phyloP scores from a whole-genome alignment of 352 stramenopile species.

The Peronosclerospora sorghi region DNA sequence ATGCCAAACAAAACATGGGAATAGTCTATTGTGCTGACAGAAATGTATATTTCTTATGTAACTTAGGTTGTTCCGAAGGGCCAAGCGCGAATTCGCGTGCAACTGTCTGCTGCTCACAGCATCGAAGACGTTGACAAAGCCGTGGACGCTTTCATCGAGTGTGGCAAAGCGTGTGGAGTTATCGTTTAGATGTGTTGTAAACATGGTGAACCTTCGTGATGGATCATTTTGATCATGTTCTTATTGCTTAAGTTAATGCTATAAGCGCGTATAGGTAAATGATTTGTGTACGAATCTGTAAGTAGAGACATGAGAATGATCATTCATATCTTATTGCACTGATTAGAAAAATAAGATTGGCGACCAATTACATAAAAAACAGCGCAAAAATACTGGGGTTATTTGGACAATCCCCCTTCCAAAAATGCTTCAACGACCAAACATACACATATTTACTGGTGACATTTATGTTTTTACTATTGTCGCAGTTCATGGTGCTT shows the following conservation, averaged over 20 bases:
- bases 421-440: too few relatives aligned
- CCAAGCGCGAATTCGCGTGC: constrained; percentile 86
- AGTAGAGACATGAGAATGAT: too few relatives aligned
- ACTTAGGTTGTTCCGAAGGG: constrained; percentile 84
- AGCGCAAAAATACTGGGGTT: too few relatives aligned
- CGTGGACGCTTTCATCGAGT: constrained; percentile 88
- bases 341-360: too few relatives aligned
- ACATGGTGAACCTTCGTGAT: too few relatives aligned
- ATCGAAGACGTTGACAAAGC: constrained; percentile 86
- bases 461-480: constrained; percentile 3
- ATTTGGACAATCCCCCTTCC: too few relatives aligned
- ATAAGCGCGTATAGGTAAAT: too few relatives aligned
- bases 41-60: background rate
- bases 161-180: constrained; percentile 71
- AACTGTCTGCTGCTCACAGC: constrained; percentile 87
- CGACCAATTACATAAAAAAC: too few relatives aligned
- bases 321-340: too few relatives aligned
- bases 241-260: constrained; percentile 8
- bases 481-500: constrained; percentile 65
- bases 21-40: background rate
- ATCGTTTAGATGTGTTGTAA: constrained; percentile 24
- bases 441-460: too few relatives aligned
- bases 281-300: too few relatives aligned
- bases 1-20: background rate
- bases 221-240: background rate